phyloP scores from a whole-genome alignment of 495 filamentous ascomycete species.

The Polyplosphaeria fusca region DNA sequence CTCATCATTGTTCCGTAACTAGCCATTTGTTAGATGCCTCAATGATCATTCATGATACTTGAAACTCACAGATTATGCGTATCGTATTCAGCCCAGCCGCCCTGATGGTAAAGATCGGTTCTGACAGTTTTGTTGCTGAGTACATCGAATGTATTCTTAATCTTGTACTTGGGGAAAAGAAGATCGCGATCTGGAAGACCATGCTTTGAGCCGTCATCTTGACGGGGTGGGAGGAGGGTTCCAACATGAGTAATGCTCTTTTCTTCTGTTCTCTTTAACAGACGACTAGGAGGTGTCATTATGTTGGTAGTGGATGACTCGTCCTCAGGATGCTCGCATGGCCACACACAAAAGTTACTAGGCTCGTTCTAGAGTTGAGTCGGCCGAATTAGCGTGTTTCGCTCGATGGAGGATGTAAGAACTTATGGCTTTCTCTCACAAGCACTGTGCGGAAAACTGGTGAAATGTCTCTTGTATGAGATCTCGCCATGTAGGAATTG shows the following conservation, averaged over 20 bases:
- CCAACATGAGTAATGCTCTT: too few species aligned
- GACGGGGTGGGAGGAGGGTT: too few species aligned
- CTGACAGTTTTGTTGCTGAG: conserved; percentile 47
- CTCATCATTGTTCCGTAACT: conserved; percentile 83
- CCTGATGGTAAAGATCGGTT: conserved; percentile 70
- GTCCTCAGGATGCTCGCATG: conserved; percentile 61
- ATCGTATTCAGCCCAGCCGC: conserved; percentile 71
- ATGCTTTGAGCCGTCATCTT: conserved; percentile 33
- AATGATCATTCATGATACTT: neutral
- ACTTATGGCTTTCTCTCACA: neutral
- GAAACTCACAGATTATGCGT: conserved; percentile 64
- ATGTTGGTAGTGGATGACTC: neutral
- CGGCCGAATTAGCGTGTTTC: too few species aligned
- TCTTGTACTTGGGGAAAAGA: conserved; percentile 68
- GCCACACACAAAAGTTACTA: conserved; percentile 66
- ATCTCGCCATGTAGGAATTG: too few species aligned
- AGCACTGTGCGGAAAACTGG: too few species aligned
- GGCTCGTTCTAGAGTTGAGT: conserved; percentile 55
- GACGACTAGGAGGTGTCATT: too few species aligned
- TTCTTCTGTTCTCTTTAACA: conserved; percentile 55
- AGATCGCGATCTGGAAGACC: conserved; percentile 65
- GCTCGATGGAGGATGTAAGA: neutral
- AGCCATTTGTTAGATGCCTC: neutral
- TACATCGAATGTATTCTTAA: conserved; percentile 60
- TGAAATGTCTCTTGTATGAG: too few species aligned